A percentile compares a stretch with the other conserved stretches of the same genome.
phyloP scores from a whole-genome alignment of 2,329 filamentous ascomycete species.

The Calonectria fujianensis region DNA sequence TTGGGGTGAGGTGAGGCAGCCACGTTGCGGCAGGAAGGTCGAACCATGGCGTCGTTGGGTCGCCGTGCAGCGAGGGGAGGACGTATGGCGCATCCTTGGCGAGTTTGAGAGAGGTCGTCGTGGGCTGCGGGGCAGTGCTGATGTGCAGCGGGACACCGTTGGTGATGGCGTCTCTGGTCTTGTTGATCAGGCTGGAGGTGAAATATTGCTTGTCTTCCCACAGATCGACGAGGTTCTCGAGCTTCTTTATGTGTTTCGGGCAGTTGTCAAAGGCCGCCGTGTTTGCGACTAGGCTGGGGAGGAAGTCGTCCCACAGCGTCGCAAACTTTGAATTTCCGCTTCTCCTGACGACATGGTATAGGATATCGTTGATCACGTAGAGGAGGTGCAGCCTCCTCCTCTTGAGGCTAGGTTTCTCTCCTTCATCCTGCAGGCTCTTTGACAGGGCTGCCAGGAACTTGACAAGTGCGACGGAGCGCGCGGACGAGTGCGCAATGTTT shows the following conservation, averaged over 20 bases:
- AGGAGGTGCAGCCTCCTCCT: slow-evolving; percentile 84
- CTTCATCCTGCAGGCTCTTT: slow-evolving; percentile 62
- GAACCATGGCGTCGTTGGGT: slow-evolving; percentile 83
- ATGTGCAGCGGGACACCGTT: slow-evolving; percentile 57
- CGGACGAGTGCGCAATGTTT: slow-evolving; percentile 80
- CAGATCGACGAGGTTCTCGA: slow-evolving; percentile 78
- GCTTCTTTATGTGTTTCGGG: slow-evolving; percentile 79
- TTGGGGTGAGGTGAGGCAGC: slow-evolving; percentile 85
- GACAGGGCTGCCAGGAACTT: slow-evolving; percentile 85
- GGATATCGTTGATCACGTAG: slow-evolving; percentile 85
- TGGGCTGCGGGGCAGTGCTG: slow-evolving; percentile 45
- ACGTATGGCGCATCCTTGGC: slow-evolving; percentile 79
- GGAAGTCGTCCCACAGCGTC: slow-evolving; percentile 72
- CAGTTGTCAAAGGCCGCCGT: slow-evolving; percentile 75
- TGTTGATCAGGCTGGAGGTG: slow-evolving; percentile 69
- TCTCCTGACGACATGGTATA: slow-evolving; percentile 80
- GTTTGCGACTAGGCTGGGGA: slow-evolving; percentile 78
- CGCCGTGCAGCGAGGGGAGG: slow-evolving; percentile 86
- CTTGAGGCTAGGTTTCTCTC: slow-evolving; percentile 72
- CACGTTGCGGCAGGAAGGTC: slow-evolving; percentile 89
- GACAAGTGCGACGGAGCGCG: slow-evolving; percentile 80
- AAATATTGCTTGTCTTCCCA: slow-evolving; percentile 84
- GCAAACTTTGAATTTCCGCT: slow-evolving; percentile 72
- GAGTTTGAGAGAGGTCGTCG: slow-evolving; percentile 58
- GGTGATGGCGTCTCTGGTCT: slow-evolving; percentile 76